Base-by-base conservation (phyloP, 768 basidiomycete genomes). In the Psilocybe subaeruginosa region DNA sequence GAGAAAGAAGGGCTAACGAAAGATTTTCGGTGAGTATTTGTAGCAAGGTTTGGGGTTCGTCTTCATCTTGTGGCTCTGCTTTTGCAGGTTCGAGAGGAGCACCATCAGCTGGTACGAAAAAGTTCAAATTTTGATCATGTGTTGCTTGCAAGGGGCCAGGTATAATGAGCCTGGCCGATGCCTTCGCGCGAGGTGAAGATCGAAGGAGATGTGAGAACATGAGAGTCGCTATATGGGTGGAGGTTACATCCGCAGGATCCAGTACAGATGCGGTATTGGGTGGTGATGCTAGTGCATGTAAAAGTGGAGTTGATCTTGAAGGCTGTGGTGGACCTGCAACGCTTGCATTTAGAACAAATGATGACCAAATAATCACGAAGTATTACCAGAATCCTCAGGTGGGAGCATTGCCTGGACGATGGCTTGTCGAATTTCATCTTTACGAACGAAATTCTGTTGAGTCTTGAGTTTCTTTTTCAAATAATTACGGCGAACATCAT, bases 1-100 rank as follows among this genome's bases (percentile, higher is more conserved):
- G 86, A 29, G 90, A 91, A 49, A 99, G 75, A 65, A 95, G 83
- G 2, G 93, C 87, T 58, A 99, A 80, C 43, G 95, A 93, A 23
- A 99, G 77, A 71, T 97, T 95, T 61, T 98, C 97, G 47, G 89
- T 88, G 17, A 99, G 78, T n/a, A 91, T 84, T 57, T 93, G 89
- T 8, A 99, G 81, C 37, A 99, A 77, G 0, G 84, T 85, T 65
- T 93, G 89, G 17, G 86, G 85, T 27, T 76, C 81, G 31, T 88
- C 88, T 53, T 91, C 87, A 48, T 86, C 85, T 7, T 85, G 83
- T 19, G 53, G 62, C 17, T 73, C 66, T 29, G 63, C 69, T 39
- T 72, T 64, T n/a, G 72, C 65, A 9, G 73, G 68, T 19, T 76
- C 68, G 3, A 79, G 73, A 0, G 80, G 78, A 19, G 75, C 69